Percentiles rank a stretch among this genome's conserved stretches.
Conservation (phyloP, 306 rosid genomes). For the Rubus idaeus region DNA sequence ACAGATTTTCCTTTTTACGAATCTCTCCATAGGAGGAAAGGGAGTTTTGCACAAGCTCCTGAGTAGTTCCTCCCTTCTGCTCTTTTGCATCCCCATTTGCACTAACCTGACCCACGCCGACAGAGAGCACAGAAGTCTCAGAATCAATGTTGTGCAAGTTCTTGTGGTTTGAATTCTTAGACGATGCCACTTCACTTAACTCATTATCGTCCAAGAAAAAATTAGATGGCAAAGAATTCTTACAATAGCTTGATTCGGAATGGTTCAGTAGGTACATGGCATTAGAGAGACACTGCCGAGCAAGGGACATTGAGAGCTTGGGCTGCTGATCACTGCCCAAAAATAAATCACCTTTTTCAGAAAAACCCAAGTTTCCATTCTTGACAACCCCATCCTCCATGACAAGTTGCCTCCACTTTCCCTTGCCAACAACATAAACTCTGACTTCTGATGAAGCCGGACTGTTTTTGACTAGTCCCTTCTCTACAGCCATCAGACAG, state of each 20-base stretch:
- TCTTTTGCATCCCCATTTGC: conserved; percentile 84
- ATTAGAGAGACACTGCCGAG: conserved; percentile 75
- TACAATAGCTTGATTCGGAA: conserved; percentile 39
- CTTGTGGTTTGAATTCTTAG: conserved; percentile 62
- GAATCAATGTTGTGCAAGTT: conserved; percentile 54
- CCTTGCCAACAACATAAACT: conserved; percentile 73
- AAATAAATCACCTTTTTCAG: conserved; percentile 42
- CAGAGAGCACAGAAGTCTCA: conserved; percentile 53
- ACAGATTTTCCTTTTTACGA: conserved; percentile 60
- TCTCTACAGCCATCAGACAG: conserved; percentile 93
- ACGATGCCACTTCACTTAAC: conserved; percentile 50
- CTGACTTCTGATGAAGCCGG: conserved; percentile 52
- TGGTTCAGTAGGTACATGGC: conserved; percentile 66
- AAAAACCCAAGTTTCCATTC: conserved; percentile 43
- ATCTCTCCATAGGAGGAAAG: conserved; percentile 68
- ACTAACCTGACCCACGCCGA: conserved; percentile 58
- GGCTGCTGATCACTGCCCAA: conserved; percentile 60
- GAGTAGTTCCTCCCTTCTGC: conserved; percentile 76
- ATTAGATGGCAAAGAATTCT: conserved; percentile 62
- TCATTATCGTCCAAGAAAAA: conserved; percentile 65
- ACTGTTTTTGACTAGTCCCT: conserved; percentile 57
- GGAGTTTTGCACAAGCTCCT: conserved; percentile 83
- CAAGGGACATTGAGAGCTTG: conserved; percentile 76
- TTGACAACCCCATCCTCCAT: conserved; percentile 57
- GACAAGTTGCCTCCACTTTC: conserved; percentile 95